Evolutionary conservation across 345 rosid genomes (phyloP), one percentile per base, ranked within the genome.

Genomic region (Brassica carinata): DNA sequence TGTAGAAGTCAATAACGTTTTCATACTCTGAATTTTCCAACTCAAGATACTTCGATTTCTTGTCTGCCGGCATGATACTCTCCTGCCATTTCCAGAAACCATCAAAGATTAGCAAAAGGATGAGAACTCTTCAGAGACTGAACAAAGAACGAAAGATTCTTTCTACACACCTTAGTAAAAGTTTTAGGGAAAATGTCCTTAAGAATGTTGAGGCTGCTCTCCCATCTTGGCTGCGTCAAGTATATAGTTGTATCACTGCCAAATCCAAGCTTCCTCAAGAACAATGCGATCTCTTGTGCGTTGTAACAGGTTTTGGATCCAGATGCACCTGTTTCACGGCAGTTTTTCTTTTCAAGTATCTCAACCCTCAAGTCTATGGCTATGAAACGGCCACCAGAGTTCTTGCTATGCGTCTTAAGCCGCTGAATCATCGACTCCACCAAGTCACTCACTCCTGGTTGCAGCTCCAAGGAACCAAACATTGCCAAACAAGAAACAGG

Each of bases 191-290:
- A 93, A 74, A 90, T 83, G 67, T 93, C 98, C 87, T 90, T 96
- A 9, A 96, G 87, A 69, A 92, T 87, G 19, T 89, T 85, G 70
- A 96, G 96, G 71, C 91, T 90, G 78, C 84, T 85, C 74, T 88
- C 95, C 99, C 99, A 96, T 83, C 95, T 90, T 27, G 98, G 87
- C 73, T 96, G 98, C 64, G 99, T 96, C 62, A 93, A 69, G 78
- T 93, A 96, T 82, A 96, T 83, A 15, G 90, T 87, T 26, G 97
- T 96, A 45, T 92, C 97, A 27, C 86, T 89, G 57, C 77, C 83
- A 36, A 89, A 92, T 72, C 98, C 97, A 26, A 91, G 79, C 89
- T 96, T 93, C 84, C 96, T 89, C 87, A 96, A 83, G 82, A 96
- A 93, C 9, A 90, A 63, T 0, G 90, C 91, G 55, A 94, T 87